Percentiles rank a stretch among this genome's conserved stretches.
Conservation (phyloP, 768 basidiomycete genomes). For the Naganishia antarctica region DNA sequence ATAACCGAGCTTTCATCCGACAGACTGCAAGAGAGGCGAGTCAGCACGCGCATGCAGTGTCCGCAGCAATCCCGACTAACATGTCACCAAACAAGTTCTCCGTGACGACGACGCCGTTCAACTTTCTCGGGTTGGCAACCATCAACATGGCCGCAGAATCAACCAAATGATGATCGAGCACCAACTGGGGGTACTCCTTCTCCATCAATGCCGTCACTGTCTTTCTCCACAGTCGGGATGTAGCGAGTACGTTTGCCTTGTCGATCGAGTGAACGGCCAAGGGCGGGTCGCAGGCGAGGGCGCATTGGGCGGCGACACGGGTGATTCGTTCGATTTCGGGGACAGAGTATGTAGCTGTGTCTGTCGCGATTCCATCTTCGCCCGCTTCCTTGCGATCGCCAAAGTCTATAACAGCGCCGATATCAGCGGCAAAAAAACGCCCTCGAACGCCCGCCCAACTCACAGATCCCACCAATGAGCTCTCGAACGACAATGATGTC, state of each 20-base stretch:
- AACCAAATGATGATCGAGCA: conserved; percentile 84
- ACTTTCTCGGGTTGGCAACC: conserved; percentile 77
- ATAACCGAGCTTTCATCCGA: conserved; percentile 97
- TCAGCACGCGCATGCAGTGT: not conserved
- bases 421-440: not conserved
- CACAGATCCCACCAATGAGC: conserved; percentile 82
- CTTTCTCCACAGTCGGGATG: conserved; percentile 87
- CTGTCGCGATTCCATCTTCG: conserved; percentile 67
- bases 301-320: conserved; percentile 89
- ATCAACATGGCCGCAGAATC: conserved; percentile 96
- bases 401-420: conserved; percentile 58
- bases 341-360: conserved; percentile 88
- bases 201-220: conserved; percentile 78
- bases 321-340: conserved; percentile 90
- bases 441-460: conserved; percentile 29
- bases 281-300: conserved; percentile 73
- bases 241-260: conserved; percentile 97
- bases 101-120: conserved; percentile 91
- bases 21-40: conserved; percentile 56
- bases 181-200: conserved; percentile 80
- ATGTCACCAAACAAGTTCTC: conserved; percentile 97
- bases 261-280: conserved; percentile 87
- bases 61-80: conserved; percentile 57
- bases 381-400: conserved; percentile 85
- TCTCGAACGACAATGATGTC: conserved; percentile 93